These are phyloP conservation scores for Penicillium pancosmium DNA, from an alignment of 495 filamentous ascomycete genomes.

Conservation along the genomic window DNA sequence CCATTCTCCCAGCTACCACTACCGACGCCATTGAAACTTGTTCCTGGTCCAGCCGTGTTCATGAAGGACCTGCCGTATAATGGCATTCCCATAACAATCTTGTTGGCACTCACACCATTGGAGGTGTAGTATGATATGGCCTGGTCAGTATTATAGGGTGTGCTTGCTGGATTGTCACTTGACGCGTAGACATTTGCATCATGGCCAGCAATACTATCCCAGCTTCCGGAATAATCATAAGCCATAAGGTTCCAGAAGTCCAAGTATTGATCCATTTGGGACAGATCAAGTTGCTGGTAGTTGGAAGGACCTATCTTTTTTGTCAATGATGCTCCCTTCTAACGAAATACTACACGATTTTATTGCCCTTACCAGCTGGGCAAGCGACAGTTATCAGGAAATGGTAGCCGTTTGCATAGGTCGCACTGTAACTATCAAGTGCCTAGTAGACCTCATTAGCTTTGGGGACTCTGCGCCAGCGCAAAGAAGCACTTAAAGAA, in stretches of 20 bases:
- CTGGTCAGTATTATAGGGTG: conserved; percentile 69
- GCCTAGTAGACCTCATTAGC: conserved; percentile 31
- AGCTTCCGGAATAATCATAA: conserved; percentile 73
- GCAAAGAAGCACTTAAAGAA: not conserved
- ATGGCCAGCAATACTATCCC: conserved; percentile 70
- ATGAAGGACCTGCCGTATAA: conserved; percentile 83
- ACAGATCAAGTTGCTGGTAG: conserved; percentile 62
- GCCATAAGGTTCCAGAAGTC: conserved; percentile 79
- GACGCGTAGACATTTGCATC: conserved; percentile 73
- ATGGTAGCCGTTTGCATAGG: conserved; percentile 48
- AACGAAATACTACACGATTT: not conserved
- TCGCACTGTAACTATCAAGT: conserved; percentile 63
- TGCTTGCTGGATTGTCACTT: conserved; percentile 52
- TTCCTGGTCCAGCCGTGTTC: conserved; percentile 70
- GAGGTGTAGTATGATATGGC: conserved; percentile 65
- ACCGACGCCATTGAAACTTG: conserved; percentile 67
- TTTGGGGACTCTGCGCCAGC: not conserved
- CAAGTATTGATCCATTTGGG: conserved; percentile 65
- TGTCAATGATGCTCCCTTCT: not conserved
- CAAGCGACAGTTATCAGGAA: conserved; percentile 72
- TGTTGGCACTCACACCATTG: conserved; percentile 60
- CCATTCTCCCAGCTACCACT: conserved; percentile 72
- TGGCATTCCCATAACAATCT: conserved; percentile 83
- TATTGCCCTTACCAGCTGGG: conserved; percentile 42
- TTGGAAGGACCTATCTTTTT: conserved; percentile 54